Evolutionary conservation across 2,329 filamentous ascomycete species (phyloP).

Genomic region (Neonectria ditissima): DNA sequence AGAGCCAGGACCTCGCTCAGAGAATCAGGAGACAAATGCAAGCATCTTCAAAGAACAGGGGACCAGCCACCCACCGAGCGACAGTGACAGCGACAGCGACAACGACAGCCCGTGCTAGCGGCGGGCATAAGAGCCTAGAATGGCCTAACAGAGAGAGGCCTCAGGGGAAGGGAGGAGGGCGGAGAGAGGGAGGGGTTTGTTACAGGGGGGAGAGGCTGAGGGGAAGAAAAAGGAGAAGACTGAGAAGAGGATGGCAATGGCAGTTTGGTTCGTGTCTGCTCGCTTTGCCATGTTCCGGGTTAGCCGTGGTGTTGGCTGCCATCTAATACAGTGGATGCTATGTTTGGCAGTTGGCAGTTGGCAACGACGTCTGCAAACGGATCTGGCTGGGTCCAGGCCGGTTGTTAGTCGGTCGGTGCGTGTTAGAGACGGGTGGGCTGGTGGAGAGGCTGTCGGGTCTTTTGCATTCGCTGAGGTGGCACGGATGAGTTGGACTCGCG

Average conservation of each 20-base stretch:
- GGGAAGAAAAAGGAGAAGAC: conserved; percentile 1
- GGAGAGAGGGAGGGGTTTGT: conserved; percentile 3
- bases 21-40: background rate
- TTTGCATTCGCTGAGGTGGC: background rate
- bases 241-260: conserved; percentile 7
- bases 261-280: conserved; percentile 7
- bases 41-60: background rate
- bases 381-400: background rate
- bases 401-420: conserved; percentile 6
- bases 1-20: background rate
- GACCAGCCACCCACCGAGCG: conserved; percentile 1
- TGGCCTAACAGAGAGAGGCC: conserved; percentile 9
- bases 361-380: background rate
- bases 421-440: conserved; percentile 22
- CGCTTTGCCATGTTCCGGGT: background rate
- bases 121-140: conserved; percentile 9
- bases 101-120: conserved; percentile 9
- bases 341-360: conserved; percentile 11
- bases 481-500: background rate
- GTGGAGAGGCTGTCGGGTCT: background rate
- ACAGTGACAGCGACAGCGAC: conserved; percentile 13
- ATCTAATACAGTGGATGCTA: background rate
- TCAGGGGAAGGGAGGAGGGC: conserved; percentile 1
- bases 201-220: background rate
- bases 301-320: background rate